A percentile compares a stretch with the other conserved stretches of the same genome.
phyloP scores from a whole-genome alignment of 139 green algal genomes.

The Coelastrella sp. region DNA sequence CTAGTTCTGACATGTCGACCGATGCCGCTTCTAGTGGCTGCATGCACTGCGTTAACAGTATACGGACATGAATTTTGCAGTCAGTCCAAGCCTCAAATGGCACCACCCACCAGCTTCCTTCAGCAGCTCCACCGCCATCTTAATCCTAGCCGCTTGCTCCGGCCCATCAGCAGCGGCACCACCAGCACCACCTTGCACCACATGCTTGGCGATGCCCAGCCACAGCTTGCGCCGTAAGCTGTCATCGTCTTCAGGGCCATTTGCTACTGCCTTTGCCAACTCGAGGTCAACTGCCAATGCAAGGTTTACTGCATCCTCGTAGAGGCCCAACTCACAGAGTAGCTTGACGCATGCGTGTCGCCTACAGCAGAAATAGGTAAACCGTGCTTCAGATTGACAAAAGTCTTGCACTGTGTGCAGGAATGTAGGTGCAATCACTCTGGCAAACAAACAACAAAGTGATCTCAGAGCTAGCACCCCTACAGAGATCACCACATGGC shows the following conservation, averaged over 20 bases:
- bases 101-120: conserved; percentile 67
- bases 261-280: conserved; percentile 86
- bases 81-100: too few species aligned
- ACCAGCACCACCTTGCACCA: conserved; percentile 67
- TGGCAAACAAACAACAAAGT: too few species aligned
- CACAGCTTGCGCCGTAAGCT: conserved; percentile 83
- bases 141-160: conserved; percentile 69
- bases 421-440: too few species aligned
- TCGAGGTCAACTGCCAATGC: conserved; percentile 84
- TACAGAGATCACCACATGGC: too few species aligned
- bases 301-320: conserved; percentile 85
- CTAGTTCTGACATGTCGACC: too few species aligned
- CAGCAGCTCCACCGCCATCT: conserved; percentile 76
- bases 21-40: too few species aligned
- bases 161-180: conserved; percentile 4
- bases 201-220: conserved; percentile 88
- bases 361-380: too few species aligned
- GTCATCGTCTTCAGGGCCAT: conserved; percentile 66
- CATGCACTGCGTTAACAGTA: too few species aligned
- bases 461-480: too few species aligned
- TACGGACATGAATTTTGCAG: too few species aligned
- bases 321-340: conserved; percentile 83
- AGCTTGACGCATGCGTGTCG: conserved; percentile 84
- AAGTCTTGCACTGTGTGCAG: too few species aligned
- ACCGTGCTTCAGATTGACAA: not conserved